Evolutionary conservation across 1,284 basidiomycete genomes (phyloP).

Genomic region (Amylostereum chailletii): DNA sequence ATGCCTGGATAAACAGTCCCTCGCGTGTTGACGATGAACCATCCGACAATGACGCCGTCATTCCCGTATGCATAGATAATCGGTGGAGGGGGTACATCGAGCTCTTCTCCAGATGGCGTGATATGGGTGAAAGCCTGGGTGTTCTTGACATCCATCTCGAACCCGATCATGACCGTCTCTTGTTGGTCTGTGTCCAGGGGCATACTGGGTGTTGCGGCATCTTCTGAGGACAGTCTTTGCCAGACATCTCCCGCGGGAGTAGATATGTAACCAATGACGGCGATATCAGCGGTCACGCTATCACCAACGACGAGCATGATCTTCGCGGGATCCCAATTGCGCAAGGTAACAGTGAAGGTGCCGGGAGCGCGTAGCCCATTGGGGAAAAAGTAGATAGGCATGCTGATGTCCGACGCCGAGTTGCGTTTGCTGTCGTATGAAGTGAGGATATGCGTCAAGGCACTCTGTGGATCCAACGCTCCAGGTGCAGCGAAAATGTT

Average conservation of each 20-base stretch:
- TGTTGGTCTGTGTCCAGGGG: constrained; percentile 65
- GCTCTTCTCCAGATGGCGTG: constrained; percentile 36
- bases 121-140: constrained; percentile 29
- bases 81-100: constrained; percentile 48
- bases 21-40: constrained; percentile 59
- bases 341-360: constrained; percentile 46
- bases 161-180: constrained; percentile 64
- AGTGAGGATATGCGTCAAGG: constrained; percentile 54
- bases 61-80: constrained; percentile 72
- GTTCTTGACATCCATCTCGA: constrained; percentile 66
- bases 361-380: constrained; percentile 41
- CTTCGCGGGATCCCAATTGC: constrained; percentile 58
- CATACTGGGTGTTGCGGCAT: constrained; percentile 57
- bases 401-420: constrained; percentile 36
- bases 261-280: constrained; percentile 48
- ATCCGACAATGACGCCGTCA: constrained; percentile 73
- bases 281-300: constrained; percentile 68
- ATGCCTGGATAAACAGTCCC: constrained; percentile 49
- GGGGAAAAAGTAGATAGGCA: constrained; percentile 48
- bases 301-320: constrained; percentile 65
- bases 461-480: constrained; percentile 28
- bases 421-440: constrained; percentile 52
- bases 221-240: constrained; percentile 69
- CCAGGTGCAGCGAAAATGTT: constrained; percentile 53
- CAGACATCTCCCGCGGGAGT: constrained; percentile 34